Percentiles rank a stretch among this genome's conserved stretches.
Conservation (phyloP, 805 yeast genomes). For the Yarrowia phangngaensis region DNA sequence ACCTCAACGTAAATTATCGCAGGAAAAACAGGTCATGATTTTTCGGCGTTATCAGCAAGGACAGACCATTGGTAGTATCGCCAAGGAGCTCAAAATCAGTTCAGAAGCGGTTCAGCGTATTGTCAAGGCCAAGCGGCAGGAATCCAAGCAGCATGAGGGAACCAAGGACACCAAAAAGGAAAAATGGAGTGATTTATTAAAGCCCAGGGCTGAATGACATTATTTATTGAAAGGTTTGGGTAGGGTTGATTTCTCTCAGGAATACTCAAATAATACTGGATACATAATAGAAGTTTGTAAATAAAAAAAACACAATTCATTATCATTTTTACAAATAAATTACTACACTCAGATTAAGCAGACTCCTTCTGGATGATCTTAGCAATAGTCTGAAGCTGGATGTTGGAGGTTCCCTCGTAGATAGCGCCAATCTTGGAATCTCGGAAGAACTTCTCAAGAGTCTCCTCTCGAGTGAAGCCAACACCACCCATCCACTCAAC, state of each 20-base stretch:
- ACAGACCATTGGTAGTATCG: neutral
- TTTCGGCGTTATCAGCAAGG: conserved; percentile 10
- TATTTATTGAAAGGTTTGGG: too few species aligned
- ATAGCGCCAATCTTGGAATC: conserved; percentile 47
- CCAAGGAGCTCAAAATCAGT: conserved; percentile 7
- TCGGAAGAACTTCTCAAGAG: conserved; percentile 44
- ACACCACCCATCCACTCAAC: conserved; percentile 50
- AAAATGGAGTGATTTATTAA: conserved; percentile 12
- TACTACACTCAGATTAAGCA: conserved; percentile 13
- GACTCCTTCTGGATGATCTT: conserved; percentile 41
- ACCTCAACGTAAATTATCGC: conserved; percentile 11
- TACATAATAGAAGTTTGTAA: too few species aligned
- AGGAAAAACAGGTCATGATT: conserved; percentile 16
- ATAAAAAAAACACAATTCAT: conserved; percentile 7
- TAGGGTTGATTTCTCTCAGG: too few species aligned
- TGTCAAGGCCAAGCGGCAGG: conserved; percentile 17
- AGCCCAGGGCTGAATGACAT: neutral
- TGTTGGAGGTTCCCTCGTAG: conserved; percentile 46
- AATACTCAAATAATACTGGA: too few species aligned
- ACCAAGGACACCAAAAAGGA: conserved; percentile 5
- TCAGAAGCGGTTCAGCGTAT: conserved; percentile 20
- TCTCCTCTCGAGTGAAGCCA: conserved; percentile 46
- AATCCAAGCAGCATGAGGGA: conserved; percentile 3
- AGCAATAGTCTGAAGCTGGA: conserved; percentile 46
- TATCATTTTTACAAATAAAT: conserved; percentile 22